These are phyloP conservation scores for Fusarium dimerum DNA, from an alignment of 2,329 filamentous ascomycete genomes.

Conservation along the genomic window DNA sequence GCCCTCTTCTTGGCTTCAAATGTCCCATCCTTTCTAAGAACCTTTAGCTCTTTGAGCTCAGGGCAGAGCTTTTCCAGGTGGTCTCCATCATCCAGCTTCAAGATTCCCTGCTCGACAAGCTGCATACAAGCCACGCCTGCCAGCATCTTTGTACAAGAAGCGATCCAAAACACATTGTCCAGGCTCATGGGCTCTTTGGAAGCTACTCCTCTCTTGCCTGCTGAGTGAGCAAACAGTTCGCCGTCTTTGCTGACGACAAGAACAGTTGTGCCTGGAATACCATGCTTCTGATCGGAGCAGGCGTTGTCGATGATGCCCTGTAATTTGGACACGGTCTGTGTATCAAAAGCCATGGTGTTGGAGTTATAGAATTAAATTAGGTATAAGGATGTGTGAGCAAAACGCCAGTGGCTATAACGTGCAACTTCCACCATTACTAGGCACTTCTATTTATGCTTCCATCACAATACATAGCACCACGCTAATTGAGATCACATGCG, in stretches of 20 bases:
- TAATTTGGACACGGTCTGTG: constrained; percentile 14
- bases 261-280: constrained; percentile 47
- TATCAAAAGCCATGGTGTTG: constrained; percentile 19
- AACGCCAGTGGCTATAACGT: too few relatives aligned
- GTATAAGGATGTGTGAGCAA: too few relatives aligned
- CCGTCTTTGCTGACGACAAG: constrained; percentile 50
- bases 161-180: constrained; percentile 62
- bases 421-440: neutral
- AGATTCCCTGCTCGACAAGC: constrained; percentile 52
- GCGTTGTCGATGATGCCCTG: constrained; percentile 38
- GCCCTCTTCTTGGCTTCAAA: constrained; percentile 45
- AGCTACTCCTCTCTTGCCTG: constrained; percentile 47
- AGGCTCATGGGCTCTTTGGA: constrained; percentile 55
- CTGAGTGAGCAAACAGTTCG: constrained; percentile 48
- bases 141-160: constrained; percentile 60
- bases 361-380: neutral
- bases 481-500: neutral
- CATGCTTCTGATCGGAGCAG: constrained; percentile 37
- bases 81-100: constrained; percentile 49
- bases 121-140: constrained; percentile 56
- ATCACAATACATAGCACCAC: neutral
- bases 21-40: constrained; percentile 42
- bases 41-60: constrained; percentile 49
- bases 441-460: neutral
- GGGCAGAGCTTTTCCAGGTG: constrained; percentile 49